phyloP scores from a whole-genome alignment of 148 eudicot genomes.

The Polygonum aviculare region DNA sequence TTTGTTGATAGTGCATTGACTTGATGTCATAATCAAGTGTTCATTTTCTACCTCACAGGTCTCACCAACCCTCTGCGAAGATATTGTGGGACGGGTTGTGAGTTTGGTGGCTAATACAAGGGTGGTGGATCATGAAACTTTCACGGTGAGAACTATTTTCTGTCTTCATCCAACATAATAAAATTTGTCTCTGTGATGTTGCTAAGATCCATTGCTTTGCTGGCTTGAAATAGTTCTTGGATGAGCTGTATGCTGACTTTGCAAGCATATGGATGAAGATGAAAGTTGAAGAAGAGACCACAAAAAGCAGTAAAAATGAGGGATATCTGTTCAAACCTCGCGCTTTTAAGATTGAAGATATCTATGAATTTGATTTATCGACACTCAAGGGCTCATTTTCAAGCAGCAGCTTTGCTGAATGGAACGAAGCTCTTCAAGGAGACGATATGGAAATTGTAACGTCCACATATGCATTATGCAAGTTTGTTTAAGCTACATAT shows the following conservation, averaged over 20 bases:
- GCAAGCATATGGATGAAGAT: slow-evolving; percentile 65
- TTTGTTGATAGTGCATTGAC: not conserved
- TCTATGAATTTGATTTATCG: slow-evolving; percentile 64
- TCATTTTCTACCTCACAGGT: slow-evolving; percentile 23
- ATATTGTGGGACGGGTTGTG: slow-evolving; percentile 46
- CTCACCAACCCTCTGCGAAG: slow-evolving; percentile 47
- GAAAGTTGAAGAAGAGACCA: slow-evolving; percentile 45
- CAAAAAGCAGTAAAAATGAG: slow-evolving; percentile 48
- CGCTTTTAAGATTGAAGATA: slow-evolving; percentile 56
- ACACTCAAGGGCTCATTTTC: slow-evolving; percentile 37
- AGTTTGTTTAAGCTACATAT: not conserved
- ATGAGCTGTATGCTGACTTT: slow-evolving; percentile 55
- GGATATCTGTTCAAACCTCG: slow-evolving; percentile 84
- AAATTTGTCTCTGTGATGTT: not conserved
- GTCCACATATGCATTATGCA: not conserved
- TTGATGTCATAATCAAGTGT: not conserved
- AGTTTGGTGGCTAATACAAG: slow-evolving; percentile 44
- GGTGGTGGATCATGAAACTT: slow-evolving; percentile 46
- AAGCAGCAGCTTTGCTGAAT: slow-evolving; percentile 56
- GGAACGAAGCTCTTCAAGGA: slow-evolving; percentile 67
- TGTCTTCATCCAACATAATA: not conserved
- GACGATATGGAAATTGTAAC: slow-evolving; percentile 38
- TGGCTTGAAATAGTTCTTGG: slow-evolving; percentile 39
- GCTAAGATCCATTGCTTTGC: not conserved
- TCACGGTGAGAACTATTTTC: slow-evolving; percentile 31